Evolutionary conservation across 345 rosid species (phyloP).

Genomic region (Corymbia maculata): DNA sequence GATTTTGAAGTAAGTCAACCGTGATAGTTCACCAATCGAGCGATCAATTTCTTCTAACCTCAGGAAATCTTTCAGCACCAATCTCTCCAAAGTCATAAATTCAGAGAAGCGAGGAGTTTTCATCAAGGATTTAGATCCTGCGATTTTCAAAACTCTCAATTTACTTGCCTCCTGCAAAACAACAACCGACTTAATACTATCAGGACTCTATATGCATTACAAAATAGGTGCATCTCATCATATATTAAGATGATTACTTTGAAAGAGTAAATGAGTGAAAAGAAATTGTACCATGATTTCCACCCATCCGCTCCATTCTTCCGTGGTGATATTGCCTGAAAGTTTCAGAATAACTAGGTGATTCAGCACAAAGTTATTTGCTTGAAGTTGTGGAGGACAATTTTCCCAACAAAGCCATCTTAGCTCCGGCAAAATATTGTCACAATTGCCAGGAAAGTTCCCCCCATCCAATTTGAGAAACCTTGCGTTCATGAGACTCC

Average conservation of each 20-base stretch:
- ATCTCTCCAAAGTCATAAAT: not conserved
- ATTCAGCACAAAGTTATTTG: not conserved
- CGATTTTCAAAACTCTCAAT: not conserved
- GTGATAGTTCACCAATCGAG: not conserved
- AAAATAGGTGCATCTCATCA: not conserved
- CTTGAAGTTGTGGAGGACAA: not conserved
- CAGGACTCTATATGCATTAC: not conserved
- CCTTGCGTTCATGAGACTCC: not conserved
- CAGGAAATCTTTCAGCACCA: not conserved
- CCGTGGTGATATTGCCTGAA: not conserved
- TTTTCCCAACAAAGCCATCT: not conserved
- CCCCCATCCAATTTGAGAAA: not conserved
- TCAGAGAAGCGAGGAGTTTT: not conserved
- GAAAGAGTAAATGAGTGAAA: rapidly evolving
- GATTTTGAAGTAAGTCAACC: not conserved
- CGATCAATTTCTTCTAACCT: not conserved
- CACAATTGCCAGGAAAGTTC: not conserved
- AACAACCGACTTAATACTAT: not conserved
- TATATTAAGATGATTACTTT: not conserved
- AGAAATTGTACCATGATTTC: not conserved
- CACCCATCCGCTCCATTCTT: not conserved
- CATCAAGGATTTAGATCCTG: rapidly evolving
- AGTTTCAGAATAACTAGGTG: not conserved
- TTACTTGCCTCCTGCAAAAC: not conserved
- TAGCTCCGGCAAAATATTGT: not conserved